These are phyloP conservation scores for Penicillium oxalicum DNA, from an alignment of 2,329 filamentous ascomycete genomes.

Conservation along the genomic window DNA sequence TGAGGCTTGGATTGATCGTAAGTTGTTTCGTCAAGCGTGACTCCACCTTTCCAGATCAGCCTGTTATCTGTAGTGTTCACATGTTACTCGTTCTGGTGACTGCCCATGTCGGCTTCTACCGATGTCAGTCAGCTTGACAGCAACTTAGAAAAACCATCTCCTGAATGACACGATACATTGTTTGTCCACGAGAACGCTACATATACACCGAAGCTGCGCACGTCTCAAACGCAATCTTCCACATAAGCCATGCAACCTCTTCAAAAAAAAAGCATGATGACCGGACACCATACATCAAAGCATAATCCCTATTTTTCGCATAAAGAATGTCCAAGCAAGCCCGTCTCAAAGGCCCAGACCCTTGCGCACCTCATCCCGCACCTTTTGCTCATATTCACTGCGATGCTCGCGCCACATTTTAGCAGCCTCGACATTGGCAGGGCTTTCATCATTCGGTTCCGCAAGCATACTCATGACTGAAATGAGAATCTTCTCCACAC, in stretches of 20 bases:
- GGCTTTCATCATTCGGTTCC: constrained; percentile 94
- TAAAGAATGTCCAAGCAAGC: neutral
- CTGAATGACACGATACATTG: neutral
- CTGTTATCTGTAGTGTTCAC: no score
- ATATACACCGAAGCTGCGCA: constrained; percentile 14
- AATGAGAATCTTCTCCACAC: constrained; percentile 94
- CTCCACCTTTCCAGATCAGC: neutral
- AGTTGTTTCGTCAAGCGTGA: constrained; percentile 24
- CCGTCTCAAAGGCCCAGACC: constrained; percentile 63
- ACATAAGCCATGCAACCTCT: constrained; percentile 13
- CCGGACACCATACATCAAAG: constrained; percentile 22
- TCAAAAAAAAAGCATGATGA: constrained; percentile 6
- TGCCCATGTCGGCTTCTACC: neutral
- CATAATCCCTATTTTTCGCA: constrained; percentile 3
- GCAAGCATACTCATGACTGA: constrained; percentile 98
- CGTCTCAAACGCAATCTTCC: constrained; percentile 8
- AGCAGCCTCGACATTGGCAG: constrained; percentile 91
- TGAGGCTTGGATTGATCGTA: constrained; percentile 40
- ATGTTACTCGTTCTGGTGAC: no score
- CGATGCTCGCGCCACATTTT: constrained; percentile 91
- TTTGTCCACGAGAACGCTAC: constrained; percentile 5
- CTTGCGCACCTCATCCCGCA: constrained; percentile 72
- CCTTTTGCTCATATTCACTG: constrained; percentile 76
- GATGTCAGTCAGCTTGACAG: neutral
- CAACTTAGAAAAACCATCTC: neutral